Base-by-base conservation (phyloP, 495 filamentous ascomycete genomes). In the Xylaria curta region DNA sequence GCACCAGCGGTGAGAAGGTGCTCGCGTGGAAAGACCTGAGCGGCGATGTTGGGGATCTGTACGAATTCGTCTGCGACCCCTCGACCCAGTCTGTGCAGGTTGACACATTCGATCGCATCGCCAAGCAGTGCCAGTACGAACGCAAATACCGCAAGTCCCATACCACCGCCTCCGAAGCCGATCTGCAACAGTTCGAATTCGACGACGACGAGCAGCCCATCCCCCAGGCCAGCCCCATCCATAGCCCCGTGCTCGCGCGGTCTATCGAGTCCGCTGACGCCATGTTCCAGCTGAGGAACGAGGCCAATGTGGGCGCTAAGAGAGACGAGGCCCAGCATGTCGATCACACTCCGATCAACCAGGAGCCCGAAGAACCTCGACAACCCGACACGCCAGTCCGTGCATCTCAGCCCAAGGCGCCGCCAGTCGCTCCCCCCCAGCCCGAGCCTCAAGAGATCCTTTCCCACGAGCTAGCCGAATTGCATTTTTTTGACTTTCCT, bases 91-190 rank as follows among this genome's bases (percentile, higher is more conserved):
- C 91, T 7, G 86, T 89, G 17, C 91, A 94, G 72, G 92, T 95
- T 12, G 84, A 90, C 26, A 88, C 90, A 9, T 98, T 99, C 81
- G 92, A 95, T 80, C 85, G 91, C 38, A 91, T 93, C 49, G 94
- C 97, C 19, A 86, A 91, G 46, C 91, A 97, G 86, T 98, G 97
- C 80, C 96, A 99, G 79, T 99, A 94, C 91, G 96, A 99, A 85
- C 88, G 97, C 73, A 98, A 97, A 76, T 95, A 92, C 79, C 89
- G 92, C 42, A 91, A 89, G 77, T 91, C 89, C 31, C 87, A 93
- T 70, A 89, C 93, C 61, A 90, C 88, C 53, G 97, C 95, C 0
- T 95, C 93, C 0, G 91, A 95, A 59, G 82, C 89, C 74, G 94
- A 98, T 69, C 84, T 98, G 4, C 77, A 88, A 28, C 87, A 94